A percentile compares a stretch with the other conserved stretches of the same genome.
Conservation (phyloP, 768 basidiomycete genomes). For the Tremella fuciformis region DNA sequence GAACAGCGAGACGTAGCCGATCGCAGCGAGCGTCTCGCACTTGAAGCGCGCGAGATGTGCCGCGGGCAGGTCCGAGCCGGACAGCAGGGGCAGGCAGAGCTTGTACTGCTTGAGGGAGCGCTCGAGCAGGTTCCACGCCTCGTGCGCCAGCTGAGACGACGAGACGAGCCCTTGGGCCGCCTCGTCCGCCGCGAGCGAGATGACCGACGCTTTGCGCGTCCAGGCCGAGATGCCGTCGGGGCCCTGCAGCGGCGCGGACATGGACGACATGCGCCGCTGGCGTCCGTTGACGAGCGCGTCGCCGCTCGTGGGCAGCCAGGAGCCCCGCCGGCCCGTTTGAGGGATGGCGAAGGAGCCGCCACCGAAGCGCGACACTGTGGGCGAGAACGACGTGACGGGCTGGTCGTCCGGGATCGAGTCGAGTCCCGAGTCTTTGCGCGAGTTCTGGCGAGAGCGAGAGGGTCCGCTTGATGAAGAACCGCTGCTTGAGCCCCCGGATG, state of each 20-base stretch:
- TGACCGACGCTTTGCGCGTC: constrained; percentile 47
- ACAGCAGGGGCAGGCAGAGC: constrained; percentile 42
- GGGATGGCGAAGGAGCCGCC: constrained; percentile 17
- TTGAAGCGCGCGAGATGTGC: constrained; percentile 40
- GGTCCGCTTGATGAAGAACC: constrained; percentile 12
- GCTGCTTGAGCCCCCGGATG: constrained; percentile 6
- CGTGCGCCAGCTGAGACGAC: constrained; percentile 39
- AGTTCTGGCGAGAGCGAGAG: constrained; percentile 2
- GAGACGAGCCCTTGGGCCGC: constrained; percentile 26
- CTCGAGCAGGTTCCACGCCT: constrained; percentile 47
- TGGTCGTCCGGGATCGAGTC: constrained; percentile 21
- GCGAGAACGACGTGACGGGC: constrained; percentile 22
- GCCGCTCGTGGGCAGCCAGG: constrained; percentile 32
- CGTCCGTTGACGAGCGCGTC: constrained; percentile 8
- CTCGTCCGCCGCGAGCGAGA: constrained; percentile 36
- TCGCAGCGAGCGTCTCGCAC: constrained; percentile 39
- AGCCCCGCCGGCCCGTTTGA: constrained; percentile 28
- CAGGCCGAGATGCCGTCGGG: constrained; percentile 47
- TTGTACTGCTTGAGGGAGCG: constrained; percentile 49
- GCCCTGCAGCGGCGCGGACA: constrained; percentile 30
- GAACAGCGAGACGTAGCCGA: constrained; percentile 45
- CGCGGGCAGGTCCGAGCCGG: constrained; percentile 33
- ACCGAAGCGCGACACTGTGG: constrained; percentile 11
- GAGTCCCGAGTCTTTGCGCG: constrained; percentile 25
- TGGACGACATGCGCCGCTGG: constrained; percentile 32